Evolutionary conservation across 2,329 filamentous ascomycete species (phyloP).

Genomic region (Monascus ruber): DNA sequence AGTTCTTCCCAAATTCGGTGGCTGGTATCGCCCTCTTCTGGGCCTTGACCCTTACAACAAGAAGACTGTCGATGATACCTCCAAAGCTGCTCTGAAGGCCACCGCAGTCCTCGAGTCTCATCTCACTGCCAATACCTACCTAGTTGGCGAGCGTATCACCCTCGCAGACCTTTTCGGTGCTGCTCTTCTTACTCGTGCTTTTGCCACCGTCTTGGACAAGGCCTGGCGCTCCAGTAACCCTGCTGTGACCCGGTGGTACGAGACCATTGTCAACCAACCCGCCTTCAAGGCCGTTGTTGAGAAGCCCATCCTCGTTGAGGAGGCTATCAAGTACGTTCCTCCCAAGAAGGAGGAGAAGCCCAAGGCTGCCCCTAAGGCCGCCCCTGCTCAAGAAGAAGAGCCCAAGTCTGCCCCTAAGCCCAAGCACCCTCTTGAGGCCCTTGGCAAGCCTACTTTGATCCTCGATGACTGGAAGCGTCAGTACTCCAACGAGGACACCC

Average conservation of each 20-base stretch:
- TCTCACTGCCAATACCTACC: slow-evolving; percentile 86
- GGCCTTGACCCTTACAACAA: slow-evolving; percentile 89
- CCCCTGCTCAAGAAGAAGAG: slow-evolving; percentile 40
- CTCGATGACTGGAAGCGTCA: slow-evolving; percentile 98
- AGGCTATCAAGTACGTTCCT: slow-evolving; percentile 59
- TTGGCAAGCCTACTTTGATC: slow-evolving; percentile 66
- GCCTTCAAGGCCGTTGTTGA: slow-evolving; percentile 73
- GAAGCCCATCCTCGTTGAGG: slow-evolving; percentile 69
- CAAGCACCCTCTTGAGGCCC: slow-evolving; percentile 88
- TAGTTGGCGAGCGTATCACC: slow-evolving; percentile 94
- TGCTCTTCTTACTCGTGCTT: slow-evolving; percentile 71
- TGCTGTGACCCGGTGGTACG: slow-evolving; percentile 84
- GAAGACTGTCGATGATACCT: slow-evolving; percentile 78
- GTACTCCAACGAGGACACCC: slow-evolving; percentile 93
- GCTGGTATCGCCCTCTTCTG: slow-evolving; percentile 77
- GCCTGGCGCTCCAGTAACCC: slow-evolving; percentile 73
- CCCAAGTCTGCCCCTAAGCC: slow-evolving; percentile 68
- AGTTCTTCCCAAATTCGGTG: slow-evolving; percentile 59
- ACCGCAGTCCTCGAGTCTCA: slow-evolving; percentile 71
- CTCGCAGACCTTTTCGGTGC: slow-evolving; percentile 86
- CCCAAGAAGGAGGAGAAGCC: slow-evolving; percentile 58
- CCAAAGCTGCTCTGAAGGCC: slow-evolving; percentile 57
- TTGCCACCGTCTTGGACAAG: slow-evolving; percentile 91
- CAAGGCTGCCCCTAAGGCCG: slow-evolving; percentile 50
- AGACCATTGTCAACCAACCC: slow-evolving; percentile 84